Evolutionary conservation across 345 rosid genomes (phyloP).

Genomic region (Melaleuca alternifolia): DNA sequence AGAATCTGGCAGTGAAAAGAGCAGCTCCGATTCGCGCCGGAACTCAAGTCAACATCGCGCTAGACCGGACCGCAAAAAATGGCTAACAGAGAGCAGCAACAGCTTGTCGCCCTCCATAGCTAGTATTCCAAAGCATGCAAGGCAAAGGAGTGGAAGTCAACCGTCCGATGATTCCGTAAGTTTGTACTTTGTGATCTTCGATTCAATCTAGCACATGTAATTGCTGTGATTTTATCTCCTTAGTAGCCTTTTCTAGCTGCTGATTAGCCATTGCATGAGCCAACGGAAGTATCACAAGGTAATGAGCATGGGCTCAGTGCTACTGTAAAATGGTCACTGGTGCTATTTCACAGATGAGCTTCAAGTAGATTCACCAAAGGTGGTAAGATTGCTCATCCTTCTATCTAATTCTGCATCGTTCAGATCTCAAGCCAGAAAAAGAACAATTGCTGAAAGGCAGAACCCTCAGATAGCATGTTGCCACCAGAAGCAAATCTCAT

Average conservation of each 20-base stretch:
- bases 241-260: neutral
- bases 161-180: slow-evolving; percentile 6
- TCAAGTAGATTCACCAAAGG: neutral
- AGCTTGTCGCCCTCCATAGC: slow-evolving; percentile 6
- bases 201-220: neutral
- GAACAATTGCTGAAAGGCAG: neutral
- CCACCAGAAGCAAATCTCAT: neutral
- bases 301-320: neutral
- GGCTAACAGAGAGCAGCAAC: neutral
- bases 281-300: too few species aligned
- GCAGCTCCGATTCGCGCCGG: slow-evolving; percentile 5
- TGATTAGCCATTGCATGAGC: neutral
- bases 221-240: neutral
- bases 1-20: slow-evolving; percentile 12
- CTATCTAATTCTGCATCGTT: neutral
- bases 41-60: neutral
- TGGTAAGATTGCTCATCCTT: neutral
- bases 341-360: neutral
- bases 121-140: neutral
- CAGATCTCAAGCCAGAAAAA: neutral
- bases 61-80: slow-evolving; percentile 3
- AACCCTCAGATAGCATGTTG: neutral
- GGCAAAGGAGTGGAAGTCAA: slow-evolving; percentile 9
- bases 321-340: neutral
- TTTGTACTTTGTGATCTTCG: neutral